These are phyloP conservation scores for Xylaria longipes DNA, from an alignment of 495 filamentous ascomycete genomes.

Conservation along the genomic window DNA sequence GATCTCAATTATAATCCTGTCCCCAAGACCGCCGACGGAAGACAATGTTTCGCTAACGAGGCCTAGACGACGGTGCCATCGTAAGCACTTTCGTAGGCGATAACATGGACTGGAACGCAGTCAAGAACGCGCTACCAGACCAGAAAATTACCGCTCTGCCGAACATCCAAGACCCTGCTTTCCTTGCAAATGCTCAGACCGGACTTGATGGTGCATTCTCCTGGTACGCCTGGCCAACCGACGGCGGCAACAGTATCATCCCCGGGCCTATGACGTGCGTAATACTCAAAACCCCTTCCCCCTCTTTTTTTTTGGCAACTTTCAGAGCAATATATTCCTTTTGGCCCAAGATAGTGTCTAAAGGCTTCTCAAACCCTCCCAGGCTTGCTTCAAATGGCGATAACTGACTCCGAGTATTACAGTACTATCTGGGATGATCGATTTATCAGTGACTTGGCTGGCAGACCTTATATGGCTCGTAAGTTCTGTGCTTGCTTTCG, in stretches of 20 bases:
- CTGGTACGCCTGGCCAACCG: conserved; percentile 63
- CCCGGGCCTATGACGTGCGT: conserved; percentile 41
- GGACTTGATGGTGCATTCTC: conserved; percentile 56
- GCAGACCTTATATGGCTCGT: conserved; percentile 47
- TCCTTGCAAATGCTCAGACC: conserved; percentile 41
- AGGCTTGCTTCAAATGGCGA: neutral
- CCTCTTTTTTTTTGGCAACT: neutral
- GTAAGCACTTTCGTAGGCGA: conserved; percentile 56
- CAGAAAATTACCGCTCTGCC: conserved; percentile 60
- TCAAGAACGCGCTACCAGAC: conserved; percentile 49
- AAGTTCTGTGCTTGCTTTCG: conserved; percentile 26
- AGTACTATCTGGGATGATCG: conserved; percentile 50
- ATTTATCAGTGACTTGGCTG: conserved; percentile 47
- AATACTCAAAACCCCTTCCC: neutral
- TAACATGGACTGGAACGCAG: conserved; percentile 47
- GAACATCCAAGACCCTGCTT: conserved; percentile 46
- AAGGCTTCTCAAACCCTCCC: neutral
- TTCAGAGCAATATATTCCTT: neutral
- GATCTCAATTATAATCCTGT: neutral
- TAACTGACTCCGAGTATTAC: neutral
- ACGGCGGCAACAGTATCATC: conserved; percentile 58
- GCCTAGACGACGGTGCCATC: conserved; percentile 36
- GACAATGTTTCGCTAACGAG: neutral
- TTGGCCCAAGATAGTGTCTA: neutral
- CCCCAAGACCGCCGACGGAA: neutral